Conservation (phyloP, 768 basidiomycete genomes). For the Gloeopeniophorella convolvens region DNA sequence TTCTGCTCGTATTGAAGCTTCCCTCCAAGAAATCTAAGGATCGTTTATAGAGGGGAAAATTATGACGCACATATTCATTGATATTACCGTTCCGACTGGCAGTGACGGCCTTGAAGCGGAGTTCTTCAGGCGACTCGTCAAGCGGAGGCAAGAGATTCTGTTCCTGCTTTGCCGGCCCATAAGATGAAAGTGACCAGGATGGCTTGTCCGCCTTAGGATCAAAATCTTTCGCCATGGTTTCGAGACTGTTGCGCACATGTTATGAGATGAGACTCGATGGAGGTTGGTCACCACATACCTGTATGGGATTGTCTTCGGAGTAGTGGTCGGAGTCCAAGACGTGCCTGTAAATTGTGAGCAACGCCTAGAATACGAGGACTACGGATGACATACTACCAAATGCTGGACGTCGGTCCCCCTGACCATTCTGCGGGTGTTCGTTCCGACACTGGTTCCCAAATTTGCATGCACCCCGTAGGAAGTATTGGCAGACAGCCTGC, state of each 20-base stretch:
- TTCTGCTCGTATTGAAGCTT: conserved; percentile 51
- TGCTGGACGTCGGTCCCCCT: conserved; percentile 24
- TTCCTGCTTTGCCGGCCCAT: conserved; percentile 69
- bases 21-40: background rate
- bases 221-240: conserved; percentile 56
- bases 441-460: conserved; percentile 58
- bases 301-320: conserved; percentile 15
- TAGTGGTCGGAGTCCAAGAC: conserved; percentile 6
- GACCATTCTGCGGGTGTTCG: conserved; percentile 43
- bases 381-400: conserved; percentile 41
- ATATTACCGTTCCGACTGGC: conserved; percentile 47
- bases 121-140: conserved; percentile 73
- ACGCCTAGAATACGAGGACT: conserved; percentile 6
- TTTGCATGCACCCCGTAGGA: conserved; percentile 52
- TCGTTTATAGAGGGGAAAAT: background rate
- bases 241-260: conserved; percentile 37
- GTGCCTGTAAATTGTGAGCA: conserved; percentile 19
- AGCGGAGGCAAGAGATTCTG: conserved; percentile 52
- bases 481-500: conserved; percentile 53
- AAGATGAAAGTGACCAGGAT: conserved; percentile 71
- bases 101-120: conserved; percentile 53
- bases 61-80: conserved; percentile 56
- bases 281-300: conserved; percentile 4
- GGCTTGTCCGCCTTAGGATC: conserved; percentile 48
- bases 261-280: background rate